Evolutionary conservation across 257 asterid genomes (phyloP), one percentile per base, ranked within the genome.

Genomic region (Penstemon davidsonii): DNA sequence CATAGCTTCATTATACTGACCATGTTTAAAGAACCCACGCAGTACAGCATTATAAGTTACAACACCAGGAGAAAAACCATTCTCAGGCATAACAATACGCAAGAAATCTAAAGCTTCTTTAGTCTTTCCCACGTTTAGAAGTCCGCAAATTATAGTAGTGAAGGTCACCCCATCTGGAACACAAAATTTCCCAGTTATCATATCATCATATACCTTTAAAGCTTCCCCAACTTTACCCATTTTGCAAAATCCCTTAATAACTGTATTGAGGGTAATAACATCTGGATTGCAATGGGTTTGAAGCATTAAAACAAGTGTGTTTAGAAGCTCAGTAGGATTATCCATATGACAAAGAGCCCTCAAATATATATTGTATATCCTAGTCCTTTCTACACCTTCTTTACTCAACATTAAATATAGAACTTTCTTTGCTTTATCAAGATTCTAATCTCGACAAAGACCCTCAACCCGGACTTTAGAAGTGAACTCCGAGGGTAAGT

Each of bases 201-300:
- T 90, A 66, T 93, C 96, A 52, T 74, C 63, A 10, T 85, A 60
- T 47, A 93, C 89, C 63, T 80, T 87, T 73, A 85, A 69, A 44
- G 95, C 96, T 62, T 93, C 93, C 25, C 82, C 86, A 8, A 93
- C 74, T 76, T 87, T 87, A 53, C 88, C 90, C 83, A 75, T 82
- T 66, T 74, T 79, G 78, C 97, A 88, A 43, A 93, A 84, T 52
- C 95, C 96, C 66, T 90, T 93, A 39, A 93, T 71, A 9, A 90
- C 87, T 40, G 96, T 93, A 54, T 93, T 90, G 44, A 90, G 86
- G 55, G 86, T 85, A 56, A 93, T 78, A 33, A 88, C 73, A 82
- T 93, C 97, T 0, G 96, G 97, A 68, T 79, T 83, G 78, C 92
- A 88, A 55, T 90, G 80, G n/a, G 81, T 80, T 62, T 93, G 92